A percentile compares a stretch with the other conserved stretches of the same genome.
These are phyloP conservation scores for Didymella keratinophila DNA, from an alignment of 2,329 filamentous ascomycete genomes.

Conservation along the genomic window DNA sequence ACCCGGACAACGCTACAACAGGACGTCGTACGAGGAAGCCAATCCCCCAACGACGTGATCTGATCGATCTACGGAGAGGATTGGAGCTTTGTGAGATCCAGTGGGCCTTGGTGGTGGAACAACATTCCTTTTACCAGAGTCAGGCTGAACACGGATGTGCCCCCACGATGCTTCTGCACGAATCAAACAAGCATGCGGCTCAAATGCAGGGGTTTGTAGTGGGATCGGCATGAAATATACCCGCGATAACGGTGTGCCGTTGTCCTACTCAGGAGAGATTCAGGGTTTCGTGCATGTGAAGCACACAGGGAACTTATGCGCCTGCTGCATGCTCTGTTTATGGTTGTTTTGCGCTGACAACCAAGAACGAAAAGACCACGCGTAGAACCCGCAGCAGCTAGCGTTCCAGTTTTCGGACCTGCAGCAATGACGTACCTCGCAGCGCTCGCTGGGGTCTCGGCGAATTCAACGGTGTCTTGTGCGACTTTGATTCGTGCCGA, in stretches of 20 bases:
- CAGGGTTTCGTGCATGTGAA: conserved; percentile 9
- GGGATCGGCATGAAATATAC: conserved; percentile 15
- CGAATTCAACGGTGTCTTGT: conserved; percentile 10
- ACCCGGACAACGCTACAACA: not conserved
- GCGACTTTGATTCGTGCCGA: conserved; percentile 17
- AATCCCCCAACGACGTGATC: not conserved
- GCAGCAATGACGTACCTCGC: conserved; percentile 11
- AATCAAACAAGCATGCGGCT: conserved; percentile 17
- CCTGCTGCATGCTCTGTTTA: not conserved
- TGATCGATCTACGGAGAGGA: conserved; percentile 9
- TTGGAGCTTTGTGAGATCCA: conserved; percentile 12
- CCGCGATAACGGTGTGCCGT: conserved; percentile 16
- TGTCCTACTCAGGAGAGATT: not conserved
- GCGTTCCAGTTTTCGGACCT: conserved; percentile 7
- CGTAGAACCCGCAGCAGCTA: not conserved
- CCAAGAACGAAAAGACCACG: not conserved
- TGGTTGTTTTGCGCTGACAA: not conserved
- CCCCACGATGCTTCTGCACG: conserved; percentile 8
- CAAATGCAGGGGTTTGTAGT: conserved; percentile 19
- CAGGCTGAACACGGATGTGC: conserved; percentile 1
- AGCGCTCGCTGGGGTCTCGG: conserved; percentile 5
- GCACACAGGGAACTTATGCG: not conserved
- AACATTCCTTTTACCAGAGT: conserved; percentile 11
- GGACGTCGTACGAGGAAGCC: conserved; percentile 6
- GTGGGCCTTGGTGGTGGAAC: conserved; percentile 8